phyloP scores from a whole-genome alignment of 2,329 filamentous ascomycete genomes.

The Chlorencoelia australis region DNA sequence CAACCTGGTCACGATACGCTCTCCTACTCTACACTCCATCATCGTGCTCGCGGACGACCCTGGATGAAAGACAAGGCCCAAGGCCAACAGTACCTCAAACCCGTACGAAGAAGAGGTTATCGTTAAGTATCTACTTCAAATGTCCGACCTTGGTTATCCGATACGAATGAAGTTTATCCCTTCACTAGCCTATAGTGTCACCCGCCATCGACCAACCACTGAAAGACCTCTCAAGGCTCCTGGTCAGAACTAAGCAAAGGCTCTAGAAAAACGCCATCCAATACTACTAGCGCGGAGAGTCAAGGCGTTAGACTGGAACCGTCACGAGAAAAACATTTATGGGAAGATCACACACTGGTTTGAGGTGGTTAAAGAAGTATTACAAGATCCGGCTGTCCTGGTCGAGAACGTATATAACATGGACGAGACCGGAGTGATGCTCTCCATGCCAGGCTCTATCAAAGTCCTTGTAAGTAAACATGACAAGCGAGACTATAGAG shows the following conservation, averaged over 20 bases:
- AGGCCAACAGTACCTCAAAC: conserved; percentile 13
- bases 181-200: conserved; percentile 5
- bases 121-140: conserved; percentile 3
- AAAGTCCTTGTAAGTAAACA: not conserved
- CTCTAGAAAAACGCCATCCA: conserved; percentile 6
- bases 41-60: not conserved
- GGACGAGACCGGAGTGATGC: too few relatives aligned
- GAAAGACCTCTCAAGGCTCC: conserved; percentile 2
- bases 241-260: conserved; percentile 5
- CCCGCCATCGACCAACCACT: conserved; percentile 5
- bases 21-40: conserved; percentile 19
- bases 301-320: conserved; percentile 5
- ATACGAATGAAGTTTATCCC: conserved; percentile 8
- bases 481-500: not conserved
- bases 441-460: conserved; percentile 6
- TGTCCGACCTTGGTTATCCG: conserved; percentile 10
- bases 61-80: not conserved
- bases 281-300: conserved; percentile 3
- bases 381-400: conserved; percentile 2
- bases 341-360: conserved; percentile 25
- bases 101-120: too few relatives aligned
- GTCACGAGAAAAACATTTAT: conserved; percentile 19
- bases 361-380: conserved; percentile 1
- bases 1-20: conserved; percentile 23
- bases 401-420: not conserved